Evolutionary conservation across 2,329 filamentous ascomycete genomes (phyloP), one percentile per base, ranked within the genome.

Genomic region (Trichoderma simmonsii): DNA sequence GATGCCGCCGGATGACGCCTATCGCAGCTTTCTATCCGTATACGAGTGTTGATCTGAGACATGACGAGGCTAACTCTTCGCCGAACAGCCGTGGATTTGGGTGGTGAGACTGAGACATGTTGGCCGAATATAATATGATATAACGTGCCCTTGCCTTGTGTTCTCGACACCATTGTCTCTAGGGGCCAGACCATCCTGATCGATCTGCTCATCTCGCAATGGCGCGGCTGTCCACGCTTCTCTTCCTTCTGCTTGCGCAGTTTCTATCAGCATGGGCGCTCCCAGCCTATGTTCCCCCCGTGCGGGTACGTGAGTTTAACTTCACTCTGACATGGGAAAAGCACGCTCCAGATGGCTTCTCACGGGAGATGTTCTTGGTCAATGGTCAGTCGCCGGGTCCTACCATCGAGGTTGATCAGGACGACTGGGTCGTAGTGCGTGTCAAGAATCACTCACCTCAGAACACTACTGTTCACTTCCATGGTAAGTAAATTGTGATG

Each of bases 321-420:
- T 74, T 82, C 1, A 74, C 70, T 3, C 54, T 82, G 32, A 83
- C 82, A 6, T 84, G 82, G 81, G 79, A 81, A 24, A 76, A 77
- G 1, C 69, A 81, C 36, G 80, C 82, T 0, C 84, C 84, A 0
- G 82, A 85, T 78, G 87, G 88, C 28, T 80, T 83, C 70, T 72
- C 78, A 0, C 79, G 83, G 14, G 74, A 83, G 54, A 83, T 86
- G 79, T 75, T 85, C 73, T 80, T 91, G 56, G 80, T 90, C 76
- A 91, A 92, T 73, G 86, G 86, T 12, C 83, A 88, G 75, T 89
- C 87, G 63, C 90, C 91, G 0, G 91, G 89, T 0, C 91, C 91
- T 0, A 80, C 83, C 2, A 83, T 92, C 9, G 83, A 86, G 62
- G 82, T 86, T 9, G 79, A 84, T 59, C 84, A 88, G 77, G 87